Evolutionary conservation across 164 flowering plant species (phyloP).

Genomic region (Taxillus chinensis): DNA sequence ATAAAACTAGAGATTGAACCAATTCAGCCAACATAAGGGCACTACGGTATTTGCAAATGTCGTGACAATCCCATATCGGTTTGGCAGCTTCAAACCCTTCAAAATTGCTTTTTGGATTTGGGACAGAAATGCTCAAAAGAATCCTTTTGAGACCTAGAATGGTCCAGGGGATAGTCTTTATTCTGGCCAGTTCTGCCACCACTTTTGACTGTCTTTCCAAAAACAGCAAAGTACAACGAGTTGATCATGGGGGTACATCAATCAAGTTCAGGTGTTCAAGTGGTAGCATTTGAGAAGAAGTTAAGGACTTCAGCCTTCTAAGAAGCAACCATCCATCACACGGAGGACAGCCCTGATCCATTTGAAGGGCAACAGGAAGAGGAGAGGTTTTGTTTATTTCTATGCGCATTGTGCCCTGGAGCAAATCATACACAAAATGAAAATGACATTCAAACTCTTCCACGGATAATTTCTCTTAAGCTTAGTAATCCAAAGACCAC

Average conservation of each 20-base stretch:
- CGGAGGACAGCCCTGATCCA: conserved; percentile 65
- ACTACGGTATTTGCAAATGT: neutral
- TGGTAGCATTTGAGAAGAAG: conserved; percentile 17
- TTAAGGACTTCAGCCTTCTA: conserved; percentile 33
- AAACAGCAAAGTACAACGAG: no score
- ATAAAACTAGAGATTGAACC: neutral
- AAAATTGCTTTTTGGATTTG: neutral
- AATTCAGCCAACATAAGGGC: neutral
- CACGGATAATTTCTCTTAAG: no score
- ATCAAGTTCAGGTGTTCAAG: conserved; percentile 23
- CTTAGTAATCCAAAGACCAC: no score
- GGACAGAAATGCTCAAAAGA: neutral
- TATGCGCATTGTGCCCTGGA: conserved; percentile 74
- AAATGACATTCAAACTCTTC: no score
- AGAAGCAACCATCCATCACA: conserved; percentile 74
- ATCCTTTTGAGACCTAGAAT: neutral
- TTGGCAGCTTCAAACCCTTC: conserved; percentile 1
- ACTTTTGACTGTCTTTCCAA: neutral
- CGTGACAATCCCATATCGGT: neutral
- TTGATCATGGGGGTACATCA: conserved; percentile 47
- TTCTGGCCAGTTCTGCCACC: neutral
- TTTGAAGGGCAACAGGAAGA: conserved; percentile 64
- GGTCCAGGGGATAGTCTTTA: neutral
- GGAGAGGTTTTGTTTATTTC: conserved; percentile 43
- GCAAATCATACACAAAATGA: conserved; percentile 2